Base-by-base conservation (phyloP, 2,329 filamentous ascomycete genomes). In the Tolypocladium inflatum region DNA sequence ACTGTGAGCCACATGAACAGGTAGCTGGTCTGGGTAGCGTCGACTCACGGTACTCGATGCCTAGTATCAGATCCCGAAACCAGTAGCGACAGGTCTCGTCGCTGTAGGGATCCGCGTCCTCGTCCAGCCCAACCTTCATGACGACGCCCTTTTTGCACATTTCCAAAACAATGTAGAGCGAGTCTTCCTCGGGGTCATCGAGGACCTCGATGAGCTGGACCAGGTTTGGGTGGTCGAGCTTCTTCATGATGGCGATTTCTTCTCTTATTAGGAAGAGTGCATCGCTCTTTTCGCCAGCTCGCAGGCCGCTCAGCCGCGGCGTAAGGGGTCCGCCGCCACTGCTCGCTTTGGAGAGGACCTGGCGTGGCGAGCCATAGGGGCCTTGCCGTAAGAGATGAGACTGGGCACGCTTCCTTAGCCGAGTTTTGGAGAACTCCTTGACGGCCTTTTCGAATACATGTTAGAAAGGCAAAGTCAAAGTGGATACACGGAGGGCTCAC, bases 191-290 rank as follows among this genome's bases (percentile, higher is more conserved):
- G 0, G 94, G 93, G 68, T 97, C 94, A 70, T 97, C 94, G 55
- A 99, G 78, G 3, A 99, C 94, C 73, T 99, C 94, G 63, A 96
- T 90, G 55, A 99, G 77, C 52, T 89, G 86, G 17, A 97, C 93
- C n/a, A 99, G 78, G 68, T 97, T 99, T 35, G 86, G 88, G 68
- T 99, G 94, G 68, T 97, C 87, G 53, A 97, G 81, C 75, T 97
- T 97, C 79, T 97, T 99, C 92, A 99, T 97, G 69, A 97, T 95
- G 59, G 94, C 94, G 66, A 97, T 94, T 73, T 99, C 94, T 71
- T 96, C 90, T 61, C 91, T 89, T 71, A 99, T 97, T 60, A 97
- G 78, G 67, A 89, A 89, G 15, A 97, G 78, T 0, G 93, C 84
- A 66, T 86, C 84, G 33, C 78, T 77, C 64, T 87, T 87, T 69